A percentile compares a stretch with the other conserved stretches of the same genome.
Evolutionary conservation across 108 stramenopile species (phyloP).

Genomic region (Skeletonema tropicum): DNA sequence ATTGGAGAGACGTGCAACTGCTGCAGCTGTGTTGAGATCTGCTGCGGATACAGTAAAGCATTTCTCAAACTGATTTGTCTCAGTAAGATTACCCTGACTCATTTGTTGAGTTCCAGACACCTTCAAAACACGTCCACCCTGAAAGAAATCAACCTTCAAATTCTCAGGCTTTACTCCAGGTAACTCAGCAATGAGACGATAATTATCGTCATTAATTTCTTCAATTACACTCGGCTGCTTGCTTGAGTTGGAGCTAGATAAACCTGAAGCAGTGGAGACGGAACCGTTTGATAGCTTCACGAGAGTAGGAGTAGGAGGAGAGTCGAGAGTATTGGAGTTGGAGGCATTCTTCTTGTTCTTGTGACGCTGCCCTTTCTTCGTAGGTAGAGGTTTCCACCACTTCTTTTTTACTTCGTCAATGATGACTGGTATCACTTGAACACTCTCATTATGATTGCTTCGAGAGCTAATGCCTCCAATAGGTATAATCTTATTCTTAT

Average conservation of each 20-base stretch:
- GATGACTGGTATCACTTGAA: neutral
- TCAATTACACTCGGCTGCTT: neutral
- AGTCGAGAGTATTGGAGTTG: neutral
- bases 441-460: neutral
- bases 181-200: neutral
- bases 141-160: neutral
- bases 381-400: neutral
- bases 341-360: neutral
- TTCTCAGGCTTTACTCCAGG: neutral
- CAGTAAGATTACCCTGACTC: neutral
- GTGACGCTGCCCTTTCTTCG: neutral
- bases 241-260: neutral
- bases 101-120: constrained; percentile 1
- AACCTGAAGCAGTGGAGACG: neutral
- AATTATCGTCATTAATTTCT: neutral
- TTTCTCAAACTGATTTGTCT: constrained; percentile 1
- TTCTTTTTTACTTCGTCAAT: neutral
- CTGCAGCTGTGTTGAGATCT: constrained; percentile 5
- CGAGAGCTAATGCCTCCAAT: neutral
- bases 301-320: neutral
- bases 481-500: neutral
- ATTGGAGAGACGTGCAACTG: constrained; percentile 16
- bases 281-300: neutral
- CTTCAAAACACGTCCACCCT: neutral
- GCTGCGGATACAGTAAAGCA: neutral